These are phyloP conservation scores for Yamadazyma insecticola DNA, from an alignment of 805 yeast species.

Conservation along the genomic window DNA sequence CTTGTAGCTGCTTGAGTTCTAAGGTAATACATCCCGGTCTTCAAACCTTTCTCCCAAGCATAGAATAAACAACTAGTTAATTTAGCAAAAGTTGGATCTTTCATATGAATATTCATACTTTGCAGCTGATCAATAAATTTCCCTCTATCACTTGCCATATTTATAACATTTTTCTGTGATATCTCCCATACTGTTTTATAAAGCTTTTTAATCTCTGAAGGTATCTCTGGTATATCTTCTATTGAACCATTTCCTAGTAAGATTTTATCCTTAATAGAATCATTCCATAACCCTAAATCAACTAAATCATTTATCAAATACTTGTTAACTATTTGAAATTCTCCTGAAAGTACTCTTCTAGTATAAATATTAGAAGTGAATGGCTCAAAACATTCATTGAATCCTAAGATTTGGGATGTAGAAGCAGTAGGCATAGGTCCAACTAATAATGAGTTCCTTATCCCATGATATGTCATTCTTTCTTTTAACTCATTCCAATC, in stretches of 20 bases:
- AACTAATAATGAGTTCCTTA: conserved; percentile 81
- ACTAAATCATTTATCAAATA: conserved; percentile 79
- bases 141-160: conserved; percentile 78
- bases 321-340: conserved; percentile 87
- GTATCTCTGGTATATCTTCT: conserved; percentile 69
- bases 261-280: conserved; percentile 70
- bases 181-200: conserved; percentile 97
- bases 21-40: conserved; percentile 36
- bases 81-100: conserved; percentile 33
- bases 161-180: conserved; percentile 78
- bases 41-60: conserved; percentile 36
- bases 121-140: conserved; percentile 58
- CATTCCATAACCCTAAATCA: conserved; percentile 79
- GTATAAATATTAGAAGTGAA: conserved; percentile 88
- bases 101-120: conserved; percentile 40
- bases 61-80: conserved; percentile 42
- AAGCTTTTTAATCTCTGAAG: conserved; percentile 67
- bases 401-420: conserved; percentile 92
- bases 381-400: conserved; percentile 95
- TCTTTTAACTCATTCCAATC: conserved; percentile 78
- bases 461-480: conserved; percentile 56
- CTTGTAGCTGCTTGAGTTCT: conserved; percentile 35
- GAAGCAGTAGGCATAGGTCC: conserved; percentile 99
- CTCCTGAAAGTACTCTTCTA: conserved; percentile 89
- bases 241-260: conserved; percentile 81